These are phyloP conservation scores for Neodidymelliopsis sp. DNA, from an alignment of 2,329 filamentous ascomycete species.

Conservation along the genomic window DNA sequence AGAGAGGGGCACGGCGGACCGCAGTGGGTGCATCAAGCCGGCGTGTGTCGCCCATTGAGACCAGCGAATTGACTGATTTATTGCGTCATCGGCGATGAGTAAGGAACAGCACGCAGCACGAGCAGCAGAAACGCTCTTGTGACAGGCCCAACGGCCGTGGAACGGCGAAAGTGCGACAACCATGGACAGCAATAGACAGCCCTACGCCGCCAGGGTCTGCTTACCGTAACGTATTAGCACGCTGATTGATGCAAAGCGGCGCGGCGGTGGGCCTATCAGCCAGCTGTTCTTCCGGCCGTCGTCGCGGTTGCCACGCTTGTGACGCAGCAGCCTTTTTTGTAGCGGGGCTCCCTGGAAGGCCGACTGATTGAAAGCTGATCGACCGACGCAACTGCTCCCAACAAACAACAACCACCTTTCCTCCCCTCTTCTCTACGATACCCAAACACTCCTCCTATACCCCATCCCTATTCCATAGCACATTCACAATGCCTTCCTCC, in stretches of 20 bases:
- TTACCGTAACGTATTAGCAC: slow-evolving; percentile 24
- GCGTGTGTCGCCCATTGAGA: slow-evolving; percentile 19
- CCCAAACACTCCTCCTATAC: slow-evolving; percentile 1
- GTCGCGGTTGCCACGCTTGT: slow-evolving; percentile 40
- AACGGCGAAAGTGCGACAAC: slow-evolving; percentile 18
- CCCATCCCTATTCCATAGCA: slow-evolving; percentile 7
- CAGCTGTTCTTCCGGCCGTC: slow-evolving; percentile 31
- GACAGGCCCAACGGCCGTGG: slow-evolving; percentile 18
- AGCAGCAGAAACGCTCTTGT: slow-evolving; percentile 1
- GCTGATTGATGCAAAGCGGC: slow-evolving; percentile 39
- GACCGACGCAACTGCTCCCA: slow-evolving; percentile 29
- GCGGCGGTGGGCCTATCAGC: slow-evolving; percentile 26
- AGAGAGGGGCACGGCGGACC: slow-evolving; percentile 17
- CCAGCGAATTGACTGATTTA: slow-evolving; percentile 5
- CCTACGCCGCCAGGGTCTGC: slow-evolving; percentile 24
- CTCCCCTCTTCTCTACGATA: slow-evolving; percentile 6
- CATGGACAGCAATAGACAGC: slow-evolving; percentile 7
- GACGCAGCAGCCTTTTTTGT: slow-evolving; percentile 41
- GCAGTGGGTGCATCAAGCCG: slow-evolving; percentile 18
- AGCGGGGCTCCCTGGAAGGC: slow-evolving; percentile 31
- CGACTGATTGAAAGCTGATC: slow-evolving; percentile 30
- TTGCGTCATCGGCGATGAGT: slow-evolving; percentile 23
- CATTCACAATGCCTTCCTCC: slow-evolving; percentile 75
- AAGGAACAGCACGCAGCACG: slow-evolving; percentile 10
- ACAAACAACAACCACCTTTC: slow-evolving; percentile 23